A percentile compares a stretch with the other conserved stretches of the same genome.
Evolutionary conservation across 2,329 filamentous ascomycete species (phyloP).

Genomic region (Clonostachys chloroleuca): DNA sequence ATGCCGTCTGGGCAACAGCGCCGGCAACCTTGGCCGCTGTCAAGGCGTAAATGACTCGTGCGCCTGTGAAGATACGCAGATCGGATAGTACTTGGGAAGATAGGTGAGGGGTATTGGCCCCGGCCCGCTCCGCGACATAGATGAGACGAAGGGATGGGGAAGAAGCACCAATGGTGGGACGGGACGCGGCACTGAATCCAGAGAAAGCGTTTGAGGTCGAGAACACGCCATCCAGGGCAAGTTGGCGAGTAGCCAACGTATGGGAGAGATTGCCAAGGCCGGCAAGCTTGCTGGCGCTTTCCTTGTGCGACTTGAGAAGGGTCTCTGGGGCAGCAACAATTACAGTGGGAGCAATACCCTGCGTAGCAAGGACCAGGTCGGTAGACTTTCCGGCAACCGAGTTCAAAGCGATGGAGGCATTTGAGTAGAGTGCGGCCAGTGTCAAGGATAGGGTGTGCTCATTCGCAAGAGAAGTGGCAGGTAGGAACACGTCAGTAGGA

Average conservation of each 20-base stretch:
- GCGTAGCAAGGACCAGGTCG: slow-evolving; percentile 69
- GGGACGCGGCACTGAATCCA: slow-evolving; percentile 50
- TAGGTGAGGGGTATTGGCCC: slow-evolving; percentile 57
- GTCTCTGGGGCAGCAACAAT: slow-evolving; percentile 74
- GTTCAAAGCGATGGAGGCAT: slow-evolving; percentile 82
- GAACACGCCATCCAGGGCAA: slow-evolving; percentile 69
- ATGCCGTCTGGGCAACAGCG: slow-evolving; percentile 78
- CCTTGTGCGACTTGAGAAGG: slow-evolving; percentile 62
- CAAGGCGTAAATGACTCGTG: slow-evolving; percentile 80
- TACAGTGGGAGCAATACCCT: slow-evolving; percentile 75
- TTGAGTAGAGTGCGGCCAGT: slow-evolving; percentile 77
- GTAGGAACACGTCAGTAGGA: slow-evolving; percentile 75
- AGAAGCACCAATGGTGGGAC: slow-evolving; percentile 53
- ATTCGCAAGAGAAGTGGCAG: slow-evolving; percentile 75
- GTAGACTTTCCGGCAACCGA: slow-evolving; percentile 74
- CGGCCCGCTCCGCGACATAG: slow-evolving; percentile 71
- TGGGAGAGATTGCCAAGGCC: slow-evolving; percentile 64
- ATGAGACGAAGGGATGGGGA: slow-evolving; percentile 77
- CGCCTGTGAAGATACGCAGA: slow-evolving; percentile 74
- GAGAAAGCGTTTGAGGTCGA: slow-evolving; percentile 47
- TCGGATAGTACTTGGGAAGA: slow-evolving; percentile 71
- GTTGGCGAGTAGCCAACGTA: slow-evolving; percentile 63
- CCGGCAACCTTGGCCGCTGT: slow-evolving; percentile 82
- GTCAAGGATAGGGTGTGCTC: slow-evolving; percentile 77
- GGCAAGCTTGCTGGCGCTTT: slow-evolving; percentile 52